Evolutionary conservation across 2,329 filamentous ascomycete genomes (phyloP), one percentile per base, ranked within the genome.

Genomic region (Fusarium neocosmosporiellum): DNA sequence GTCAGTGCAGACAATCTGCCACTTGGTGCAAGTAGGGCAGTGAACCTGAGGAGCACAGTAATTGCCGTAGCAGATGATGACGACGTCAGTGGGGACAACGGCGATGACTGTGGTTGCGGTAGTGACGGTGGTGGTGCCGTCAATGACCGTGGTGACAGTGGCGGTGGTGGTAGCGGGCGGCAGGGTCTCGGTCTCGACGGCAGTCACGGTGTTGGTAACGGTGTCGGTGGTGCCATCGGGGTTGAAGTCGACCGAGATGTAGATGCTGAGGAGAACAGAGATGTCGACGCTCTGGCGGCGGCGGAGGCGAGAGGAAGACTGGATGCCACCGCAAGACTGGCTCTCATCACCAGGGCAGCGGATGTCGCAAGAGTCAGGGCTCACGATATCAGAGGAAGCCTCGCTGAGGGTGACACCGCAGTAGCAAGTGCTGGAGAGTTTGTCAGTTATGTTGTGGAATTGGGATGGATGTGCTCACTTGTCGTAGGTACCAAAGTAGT

Each of bases 1-100:
- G 29, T 81, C 81, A 66, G 77, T 78, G 76, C 81, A 82, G 76
- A 81, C 77, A 20, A 83, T 33, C 59, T 78, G 76, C 58, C 59
- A 78, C 46, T 75, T 65, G 65, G 69, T 73, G 74, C 74, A 77
- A 34, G 63, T 66, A 46, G 73, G 70, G 78, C 80, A 81, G 72
- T 79, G 68, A 64, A 53, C 34, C 73, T 80, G 67, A 59, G 69
- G 77, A 55, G 69, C 67, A 65, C 79, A 80, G 67, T 68, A 80
- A 68, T 78, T 77, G 27, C 79, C 79, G 67, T 73, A 78, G 77
- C 78, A 77, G 71, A 79, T 69, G 59, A 79, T 76, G 66, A 74
- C 70, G 41, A 73, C 31, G 37, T 67, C 67, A 20, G 71, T 74
- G 43, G 78, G 71, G 46, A 72, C 48, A 5, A 69, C 69, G 50